A percentile compares a stretch with the other conserved stretches of the same genome.
Evolutionary conservation across 2,329 filamentous ascomycete genomes (phyloP).

Genomic region (Aotearoamyces nothofagi): DNA sequence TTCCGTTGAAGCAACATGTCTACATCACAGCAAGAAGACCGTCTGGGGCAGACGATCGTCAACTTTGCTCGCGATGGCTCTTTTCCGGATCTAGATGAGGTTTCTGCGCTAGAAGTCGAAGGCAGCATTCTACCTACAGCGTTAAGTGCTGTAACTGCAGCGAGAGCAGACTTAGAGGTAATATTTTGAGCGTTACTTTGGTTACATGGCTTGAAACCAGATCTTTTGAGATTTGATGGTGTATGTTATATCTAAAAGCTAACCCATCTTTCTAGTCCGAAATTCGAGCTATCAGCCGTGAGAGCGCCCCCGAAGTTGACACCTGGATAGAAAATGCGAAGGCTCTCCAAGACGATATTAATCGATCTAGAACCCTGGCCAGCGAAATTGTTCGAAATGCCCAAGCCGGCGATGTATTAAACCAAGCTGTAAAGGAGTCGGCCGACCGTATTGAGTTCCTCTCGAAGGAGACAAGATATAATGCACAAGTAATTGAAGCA

Average conservation of each 20-base stretch:
- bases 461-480: constrained; percentile 41
- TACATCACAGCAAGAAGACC: constrained; percentile 5
- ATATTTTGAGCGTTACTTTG: too few relatives aligned
- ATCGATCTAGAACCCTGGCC: constrained; percentile 63
- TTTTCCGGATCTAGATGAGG: constrained; percentile 30
- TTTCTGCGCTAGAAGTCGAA: constrained; percentile 18
- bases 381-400: constrained; percentile 68
- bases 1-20: too few relatives aligned
- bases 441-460: constrained; percentile 42
- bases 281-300: constrained; percentile 44
- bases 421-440: constrained; percentile 21
- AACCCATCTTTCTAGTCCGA: constrained; percentile 1
- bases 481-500: constrained; percentile 35
- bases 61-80: constrained; percentile 36
- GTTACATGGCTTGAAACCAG: too few relatives aligned
- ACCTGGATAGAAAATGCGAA: constrained; percentile 78
- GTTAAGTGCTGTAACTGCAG: constrained; percentile 24
- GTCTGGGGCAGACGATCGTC: constrained; percentile 43
- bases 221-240: too few relatives aligned
- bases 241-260: not conserved
- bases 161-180: constrained; percentile 30
- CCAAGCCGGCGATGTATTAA: constrained; percentile 42
- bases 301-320: constrained; percentile 65
- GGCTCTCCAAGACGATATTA: constrained; percentile 72
- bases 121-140: constrained; percentile 23